phyloP scores from a whole-genome alignment of 2,329 filamentous ascomycete species.

The Trichothecium roseum region DNA sequence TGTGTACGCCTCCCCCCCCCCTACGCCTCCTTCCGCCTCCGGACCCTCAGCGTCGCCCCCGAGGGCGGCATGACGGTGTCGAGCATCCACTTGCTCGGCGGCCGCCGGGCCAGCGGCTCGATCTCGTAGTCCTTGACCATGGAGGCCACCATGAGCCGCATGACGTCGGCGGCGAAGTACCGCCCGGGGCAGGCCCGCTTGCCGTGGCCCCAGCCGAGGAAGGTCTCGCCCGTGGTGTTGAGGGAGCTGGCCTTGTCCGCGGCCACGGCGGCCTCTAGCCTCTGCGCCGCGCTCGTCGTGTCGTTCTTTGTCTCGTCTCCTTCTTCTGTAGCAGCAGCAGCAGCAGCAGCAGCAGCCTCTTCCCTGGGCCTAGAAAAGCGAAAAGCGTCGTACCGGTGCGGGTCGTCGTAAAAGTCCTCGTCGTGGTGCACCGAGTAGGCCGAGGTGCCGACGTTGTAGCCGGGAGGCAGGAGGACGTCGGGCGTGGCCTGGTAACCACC shows the following conservation, averaged over 20 bases:
- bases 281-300: no score
- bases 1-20: no score
- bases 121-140: conserved; percentile 22
- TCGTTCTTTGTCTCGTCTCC: background rate
- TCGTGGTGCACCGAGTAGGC: conserved; percentile 19
- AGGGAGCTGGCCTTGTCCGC: conserved; percentile 1
- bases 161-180: conserved; percentile 25
- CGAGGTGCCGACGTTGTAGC: conserved; percentile 20
- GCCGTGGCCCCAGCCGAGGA: conserved; percentile 25
- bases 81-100: conserved; percentile 6
- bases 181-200: conserved; percentile 27
- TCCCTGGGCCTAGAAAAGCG: conserved; percentile 21
- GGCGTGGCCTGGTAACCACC: conserved; percentile 17
- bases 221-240: conserved; percentile 15
- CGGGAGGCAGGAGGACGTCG: conserved; percentile 21
- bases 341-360: background rate
- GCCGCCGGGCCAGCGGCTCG: conserved; percentile 3
- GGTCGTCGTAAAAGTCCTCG: conserved; percentile 18
- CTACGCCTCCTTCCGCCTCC: background rate
- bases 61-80: conserved; percentile 4
- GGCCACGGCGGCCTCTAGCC: background rate
- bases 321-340: background rate
- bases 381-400: conserved; percentile 28
- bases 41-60: background rate
- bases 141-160: conserved; percentile 23